A percentile compares a stretch with the other conserved stretches of the same genome.
phyloP scores from a whole-genome alignment of 495 filamentous ascomycete genomes.

The Talaromyces nanjingensis region DNA sequence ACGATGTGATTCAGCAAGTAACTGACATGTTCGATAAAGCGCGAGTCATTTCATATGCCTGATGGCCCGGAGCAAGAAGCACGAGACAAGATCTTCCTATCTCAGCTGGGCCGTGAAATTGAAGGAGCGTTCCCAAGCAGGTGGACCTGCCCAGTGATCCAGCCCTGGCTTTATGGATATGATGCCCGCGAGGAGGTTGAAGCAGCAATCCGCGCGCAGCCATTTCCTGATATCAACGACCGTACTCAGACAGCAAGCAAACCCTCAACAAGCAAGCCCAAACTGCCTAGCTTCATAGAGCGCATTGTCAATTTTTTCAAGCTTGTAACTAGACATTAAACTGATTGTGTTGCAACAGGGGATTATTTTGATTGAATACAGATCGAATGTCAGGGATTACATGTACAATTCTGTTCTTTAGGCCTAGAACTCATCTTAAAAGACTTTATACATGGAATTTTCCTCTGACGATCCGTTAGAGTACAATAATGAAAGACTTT shows the following conservation, averaged over 20 bases:
- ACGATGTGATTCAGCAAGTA: not conserved
- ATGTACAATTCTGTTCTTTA: not conserved
- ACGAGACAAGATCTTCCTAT: conserved; percentile 2
- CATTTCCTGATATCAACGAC: not conserved
- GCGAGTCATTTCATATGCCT: conserved; percentile 52
- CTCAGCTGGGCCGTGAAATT: not conserved
- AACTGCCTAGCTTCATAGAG: not conserved
- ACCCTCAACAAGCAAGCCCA: not conserved
- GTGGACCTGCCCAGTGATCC: conserved; percentile 1
- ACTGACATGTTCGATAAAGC: conserved; percentile 20
- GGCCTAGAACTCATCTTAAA: not conserved
- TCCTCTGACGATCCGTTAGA: too few relatives aligned
- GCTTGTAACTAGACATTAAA: not conserved
- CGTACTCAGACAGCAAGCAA: not conserved
- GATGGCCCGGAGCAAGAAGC: conserved; percentile 30
- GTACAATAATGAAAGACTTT: not conserved
- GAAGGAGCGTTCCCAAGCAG: not conserved
- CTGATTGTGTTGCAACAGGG: not conserved
- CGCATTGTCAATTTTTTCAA: not conserved
- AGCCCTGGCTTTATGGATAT: conserved; percentile 6
- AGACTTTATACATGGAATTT: not conserved
- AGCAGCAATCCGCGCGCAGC: not conserved
- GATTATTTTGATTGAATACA: not conserved
- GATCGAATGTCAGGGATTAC: not conserved
- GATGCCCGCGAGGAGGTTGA: conserved; percentile 7